These are phyloP conservation scores for Botrytis sinoallii DNA, from an alignment of 2,329 filamentous ascomycete species.

Conservation along the genomic window DNA sequence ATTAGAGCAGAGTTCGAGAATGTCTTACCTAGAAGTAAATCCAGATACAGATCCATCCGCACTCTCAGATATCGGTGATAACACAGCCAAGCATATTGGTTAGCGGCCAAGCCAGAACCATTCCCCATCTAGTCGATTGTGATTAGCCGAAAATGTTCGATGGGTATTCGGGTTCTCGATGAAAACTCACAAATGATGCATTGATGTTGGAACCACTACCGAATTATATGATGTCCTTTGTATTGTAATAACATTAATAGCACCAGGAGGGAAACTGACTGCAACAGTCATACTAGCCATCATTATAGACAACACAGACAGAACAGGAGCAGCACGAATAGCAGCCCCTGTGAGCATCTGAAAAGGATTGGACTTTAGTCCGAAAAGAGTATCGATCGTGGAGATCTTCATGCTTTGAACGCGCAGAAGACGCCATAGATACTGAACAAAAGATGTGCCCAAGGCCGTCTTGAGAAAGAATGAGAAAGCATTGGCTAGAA, in stretches of 20 bases:
- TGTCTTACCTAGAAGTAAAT: conserved; percentile 21
- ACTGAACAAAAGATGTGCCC: conserved; percentile 25
- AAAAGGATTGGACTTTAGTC: conserved; percentile 26
- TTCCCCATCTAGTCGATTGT: conserved; percentile 29
- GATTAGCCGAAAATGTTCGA: neutral
- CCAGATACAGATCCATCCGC: conserved; percentile 21
- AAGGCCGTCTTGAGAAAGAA: conserved; percentile 23
- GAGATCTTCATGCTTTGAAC: conserved; percentile 29
- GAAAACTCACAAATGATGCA: conserved; percentile 27
- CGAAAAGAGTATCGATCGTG: conserved; percentile 29
- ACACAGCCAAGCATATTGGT: conserved; percentile 22
- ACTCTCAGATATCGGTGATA: conserved; percentile 15
- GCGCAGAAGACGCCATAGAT: conserved; percentile 30
- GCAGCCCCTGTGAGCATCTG: conserved; percentile 19
- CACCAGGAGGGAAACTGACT: conserved; percentile 29
- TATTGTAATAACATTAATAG: conserved; percentile 23
- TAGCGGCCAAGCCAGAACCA: conserved; percentile 24
- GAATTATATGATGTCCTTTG: conserved; percentile 13
- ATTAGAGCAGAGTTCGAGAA: neutral
- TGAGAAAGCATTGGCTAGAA: conserved; percentile 30
- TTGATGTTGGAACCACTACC: conserved; percentile 25
- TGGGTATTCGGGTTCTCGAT: no score
- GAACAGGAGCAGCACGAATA: conserved; percentile 23
- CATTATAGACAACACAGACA: conserved; percentile 25
- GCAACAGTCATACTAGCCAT: conserved; percentile 25